Percentiles rank a stretch among this genome's conserved stretches.
phyloP scores from a whole-genome alignment of 2,329 filamentous ascomycete species.

The Apiospora kogelbergensis region DNA sequence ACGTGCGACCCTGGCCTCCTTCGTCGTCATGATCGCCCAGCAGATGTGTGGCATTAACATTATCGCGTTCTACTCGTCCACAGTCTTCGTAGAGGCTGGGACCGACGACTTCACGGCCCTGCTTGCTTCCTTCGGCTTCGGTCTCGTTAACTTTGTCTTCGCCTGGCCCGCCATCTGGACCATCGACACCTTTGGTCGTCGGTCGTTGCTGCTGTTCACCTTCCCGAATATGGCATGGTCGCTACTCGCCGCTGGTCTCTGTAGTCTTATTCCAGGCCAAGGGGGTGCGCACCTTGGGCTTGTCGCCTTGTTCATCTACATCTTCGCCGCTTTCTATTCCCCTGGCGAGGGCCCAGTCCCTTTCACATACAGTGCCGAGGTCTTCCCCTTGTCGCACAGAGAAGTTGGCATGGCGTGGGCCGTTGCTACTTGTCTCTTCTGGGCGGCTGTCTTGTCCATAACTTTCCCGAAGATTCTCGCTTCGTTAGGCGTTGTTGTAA shows the following conservation, averaged over 20 bases:
- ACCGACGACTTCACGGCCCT: conserved; percentile 55
- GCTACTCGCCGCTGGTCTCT: conserved; percentile 56
- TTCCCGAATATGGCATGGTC: conserved; percentile 67
- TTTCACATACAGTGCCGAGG: conserved; percentile 64
- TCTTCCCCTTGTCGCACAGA: conserved; percentile 65
- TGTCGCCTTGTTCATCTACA: conserved; percentile 55
- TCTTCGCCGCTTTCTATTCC: conserved; percentile 59
- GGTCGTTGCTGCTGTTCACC: conserved; percentile 62
- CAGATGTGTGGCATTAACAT: conserved; percentile 58
- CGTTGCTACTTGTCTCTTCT: conserved; percentile 61
- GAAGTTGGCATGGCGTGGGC: conserved; percentile 68
- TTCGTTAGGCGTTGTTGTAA: conserved; percentile 33
- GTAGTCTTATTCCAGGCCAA: conserved; percentile 42
- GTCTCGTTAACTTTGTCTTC: conserved; percentile 64
- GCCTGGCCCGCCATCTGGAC: conserved; percentile 66
- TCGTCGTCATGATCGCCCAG: conserved; percentile 77
- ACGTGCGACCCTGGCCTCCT: conserved; percentile 73
- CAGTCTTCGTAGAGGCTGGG: conserved; percentile 59
- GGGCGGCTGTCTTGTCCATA: conserved; percentile 56
- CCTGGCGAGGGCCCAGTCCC: conserved; percentile 64
- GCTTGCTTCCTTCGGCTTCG: conserved; percentile 64
- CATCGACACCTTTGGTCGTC: conserved; percentile 67
- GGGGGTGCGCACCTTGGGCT: conserved; percentile 33
- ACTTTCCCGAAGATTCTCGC: conserved; percentile 56
- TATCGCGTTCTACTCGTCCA: conserved; percentile 61